Evolutionary conservation across 768 basidiomycete species (phyloP).

Genomic region (Xanthoconium stramineum): DNA sequence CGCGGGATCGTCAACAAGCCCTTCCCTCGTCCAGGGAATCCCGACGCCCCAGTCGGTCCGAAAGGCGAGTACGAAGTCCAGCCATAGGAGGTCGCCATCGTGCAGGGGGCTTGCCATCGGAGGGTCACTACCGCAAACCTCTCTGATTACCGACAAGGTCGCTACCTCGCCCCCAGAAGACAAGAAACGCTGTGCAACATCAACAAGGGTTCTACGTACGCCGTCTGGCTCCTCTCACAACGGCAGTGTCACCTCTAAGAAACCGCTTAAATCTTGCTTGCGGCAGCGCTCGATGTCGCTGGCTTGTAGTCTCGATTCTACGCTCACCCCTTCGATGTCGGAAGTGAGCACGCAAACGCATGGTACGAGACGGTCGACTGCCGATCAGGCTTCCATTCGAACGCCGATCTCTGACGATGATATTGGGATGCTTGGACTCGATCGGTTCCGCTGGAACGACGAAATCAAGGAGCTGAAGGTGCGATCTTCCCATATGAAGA

Average conservation of each 20-base stretch:
- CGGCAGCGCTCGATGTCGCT: background rate
- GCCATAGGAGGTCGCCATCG: constrained; percentile 11
- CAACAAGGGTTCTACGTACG: too few relatives aligned
- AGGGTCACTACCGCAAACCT: constrained; percentile 1
- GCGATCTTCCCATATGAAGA: constrained; percentile 12
- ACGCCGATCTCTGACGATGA: constrained; percentile 19
- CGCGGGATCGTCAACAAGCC: background rate
- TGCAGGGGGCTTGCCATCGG: constrained; percentile 7
- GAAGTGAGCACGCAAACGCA: background rate
- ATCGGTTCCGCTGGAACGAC: constrained; percentile 22
- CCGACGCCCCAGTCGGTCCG: background rate
- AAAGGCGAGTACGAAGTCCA: background rate
- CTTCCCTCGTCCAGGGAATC: background rate
- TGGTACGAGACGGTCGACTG: background rate
- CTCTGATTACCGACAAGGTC: background rate
- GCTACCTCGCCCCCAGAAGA: background rate
- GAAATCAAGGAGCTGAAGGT: constrained; percentile 10
- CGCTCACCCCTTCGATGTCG: background rate
- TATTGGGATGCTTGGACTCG: constrained; percentile 26
- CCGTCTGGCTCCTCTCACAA: background rate
- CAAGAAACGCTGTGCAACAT: background rate
- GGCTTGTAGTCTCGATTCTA: background rate
- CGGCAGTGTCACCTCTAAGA: background rate
- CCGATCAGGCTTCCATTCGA: constrained; percentile 12
- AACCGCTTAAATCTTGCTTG: constrained; percentile 15